A percentile compares a stretch with the other conserved stretches of the same genome.
These are phyloP conservation scores for Xylaria sp. DNA, from an alignment of 2,329 filamentous ascomycete genomes.

Conservation along the genomic window DNA sequence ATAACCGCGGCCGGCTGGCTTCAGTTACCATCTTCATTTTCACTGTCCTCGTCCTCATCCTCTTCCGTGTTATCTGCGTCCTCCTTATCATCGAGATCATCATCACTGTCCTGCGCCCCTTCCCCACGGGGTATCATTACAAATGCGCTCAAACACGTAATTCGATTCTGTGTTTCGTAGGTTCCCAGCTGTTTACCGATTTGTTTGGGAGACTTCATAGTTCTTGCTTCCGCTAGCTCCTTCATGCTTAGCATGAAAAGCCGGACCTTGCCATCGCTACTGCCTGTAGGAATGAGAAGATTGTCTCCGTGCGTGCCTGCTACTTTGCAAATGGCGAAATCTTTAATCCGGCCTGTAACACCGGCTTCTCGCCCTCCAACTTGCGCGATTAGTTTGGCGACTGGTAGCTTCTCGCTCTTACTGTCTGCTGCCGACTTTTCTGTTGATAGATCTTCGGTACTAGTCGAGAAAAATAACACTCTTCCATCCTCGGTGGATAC, in stretches of 20 bases:
- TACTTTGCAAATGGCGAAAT: slow-evolving; percentile 75
- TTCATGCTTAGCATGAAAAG: slow-evolving; percentile 73
- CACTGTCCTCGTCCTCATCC: slow-evolving; percentile 36
- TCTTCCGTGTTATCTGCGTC: slow-evolving; percentile 44
- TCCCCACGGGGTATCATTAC: slow-evolving; percentile 79
- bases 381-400: slow-evolving; percentile 77
- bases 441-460: slow-evolving; percentile 57
- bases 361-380: slow-evolving; percentile 79
- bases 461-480: slow-evolving; percentile 84
- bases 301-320: slow-evolving; percentile 54
- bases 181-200: slow-evolving; percentile 77
- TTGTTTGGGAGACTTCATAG: slow-evolving; percentile 47
- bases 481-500: slow-evolving; percentile 92
- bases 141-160: slow-evolving; percentile 89
- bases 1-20: slow-evolving; percentile 1
- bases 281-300: slow-evolving; percentile 74
- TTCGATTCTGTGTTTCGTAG: slow-evolving; percentile 87
- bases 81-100: slow-evolving; percentile 45
- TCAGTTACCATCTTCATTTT: slow-evolving; percentile 32
- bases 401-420: slow-evolving; percentile 57
- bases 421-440: slow-evolving; percentile 55
- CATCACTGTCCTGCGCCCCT: slow-evolving; percentile 68
- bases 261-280: slow-evolving; percentile 87
- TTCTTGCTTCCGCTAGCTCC: slow-evolving; percentile 53
- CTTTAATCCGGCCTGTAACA: slow-evolving; percentile 82